These are phyloP conservation scores for Chrysosporium queenslandicum DNA, from an alignment of 2,329 filamentous ascomycete genomes.

Conservation along the genomic window DNA sequence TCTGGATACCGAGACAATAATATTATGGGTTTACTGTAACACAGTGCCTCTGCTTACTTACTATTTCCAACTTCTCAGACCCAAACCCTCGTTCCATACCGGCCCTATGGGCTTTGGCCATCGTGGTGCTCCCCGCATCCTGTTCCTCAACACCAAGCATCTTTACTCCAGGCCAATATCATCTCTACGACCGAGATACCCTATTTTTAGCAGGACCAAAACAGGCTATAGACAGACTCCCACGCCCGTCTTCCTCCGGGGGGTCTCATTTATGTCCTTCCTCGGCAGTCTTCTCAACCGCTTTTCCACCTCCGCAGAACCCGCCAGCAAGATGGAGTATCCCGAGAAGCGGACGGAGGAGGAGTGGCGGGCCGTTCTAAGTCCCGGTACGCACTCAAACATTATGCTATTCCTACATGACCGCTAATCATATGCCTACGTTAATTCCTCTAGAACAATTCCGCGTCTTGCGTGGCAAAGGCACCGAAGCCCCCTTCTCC, in stretches of 20 bases:
- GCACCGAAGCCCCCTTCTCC: conserved; percentile 70
- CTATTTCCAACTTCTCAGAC: background rate
- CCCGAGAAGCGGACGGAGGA: conserved; percentile 67
- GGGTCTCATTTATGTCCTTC: conserved; percentile 53
- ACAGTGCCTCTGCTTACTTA: background rate
- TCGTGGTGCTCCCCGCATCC: conserved; percentile 1
- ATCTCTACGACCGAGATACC: background rate
- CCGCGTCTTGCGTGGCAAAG: conserved; percentile 81
- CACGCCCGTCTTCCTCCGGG: background rate
- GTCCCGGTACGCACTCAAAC: conserved; percentile 45
- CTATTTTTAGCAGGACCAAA: background rate
- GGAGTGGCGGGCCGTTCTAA: conserved; percentile 84
- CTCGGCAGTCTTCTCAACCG: conserved; percentile 64
- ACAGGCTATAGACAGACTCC: background rate
- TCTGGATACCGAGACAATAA: background rate
- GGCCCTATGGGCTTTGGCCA: background rate
- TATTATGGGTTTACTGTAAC: too few species aligned
- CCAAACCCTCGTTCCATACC: background rate
- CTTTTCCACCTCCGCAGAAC: conserved; percentile 40
- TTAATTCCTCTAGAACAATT: conserved; percentile 78
- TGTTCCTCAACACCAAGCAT: background rate
- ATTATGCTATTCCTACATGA: conserved; percentile 13
- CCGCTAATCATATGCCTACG: too few species aligned
- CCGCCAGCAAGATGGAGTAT: conserved; percentile 18
- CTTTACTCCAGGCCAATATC: background rate